A percentile compares a stretch with the other conserved stretches of the same genome.
These are phyloP conservation scores for Inonotus hispidus DNA, from an alignment of 1,284 basidiomycete species.

Conservation along the genomic window DNA sequence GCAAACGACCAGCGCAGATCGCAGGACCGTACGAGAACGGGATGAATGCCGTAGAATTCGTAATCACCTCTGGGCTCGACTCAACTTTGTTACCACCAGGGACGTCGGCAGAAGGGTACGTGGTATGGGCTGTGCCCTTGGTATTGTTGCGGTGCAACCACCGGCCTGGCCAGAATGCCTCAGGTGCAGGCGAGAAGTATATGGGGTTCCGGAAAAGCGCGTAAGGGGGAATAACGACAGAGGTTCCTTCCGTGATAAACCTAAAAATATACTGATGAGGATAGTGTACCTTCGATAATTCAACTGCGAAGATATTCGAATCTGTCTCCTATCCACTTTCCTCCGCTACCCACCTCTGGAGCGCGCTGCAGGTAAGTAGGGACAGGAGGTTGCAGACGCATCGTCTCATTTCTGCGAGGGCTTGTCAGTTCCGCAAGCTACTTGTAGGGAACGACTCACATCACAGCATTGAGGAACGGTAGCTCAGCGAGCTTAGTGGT, in stretches of 20 bases:
- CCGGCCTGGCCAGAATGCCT: slow-evolving; percentile 37
- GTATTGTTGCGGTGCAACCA: slow-evolving; percentile 29
- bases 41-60: slow-evolving; percentile 35
- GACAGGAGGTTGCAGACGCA: slow-evolving; percentile 11
- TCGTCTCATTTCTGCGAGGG: slow-evolving; percentile 6
- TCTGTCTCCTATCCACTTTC: slow-evolving; percentile 9
- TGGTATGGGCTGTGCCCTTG: too few relatives aligned
- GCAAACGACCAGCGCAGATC: slow-evolving; percentile 30
- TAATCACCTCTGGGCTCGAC: neutral
- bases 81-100: neutral
- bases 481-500: slow-evolving; percentile 23
- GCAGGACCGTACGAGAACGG: slow-evolving; percentile 32
- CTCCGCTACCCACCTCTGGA: slow-evolving; percentile 2
- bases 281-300: too few relatives aligned
- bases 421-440: neutral
- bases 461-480: slow-evolving; percentile 30
- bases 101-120: too few relatives aligned
- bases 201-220: slow-evolving; percentile 37
- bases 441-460: slow-evolving; percentile 21
- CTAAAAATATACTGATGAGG: slow-evolving; percentile 28
- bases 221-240: slow-evolving; percentile 42
- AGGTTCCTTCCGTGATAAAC: slow-evolving; percentile 45
- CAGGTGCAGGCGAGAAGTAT: slow-evolving; percentile 35
- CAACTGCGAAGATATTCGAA: too few relatives aligned
- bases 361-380: slow-evolving; percentile 8